Conservation (phyloP, 169 alveolate species). For the Cryptosporidium sp. region DNA sequence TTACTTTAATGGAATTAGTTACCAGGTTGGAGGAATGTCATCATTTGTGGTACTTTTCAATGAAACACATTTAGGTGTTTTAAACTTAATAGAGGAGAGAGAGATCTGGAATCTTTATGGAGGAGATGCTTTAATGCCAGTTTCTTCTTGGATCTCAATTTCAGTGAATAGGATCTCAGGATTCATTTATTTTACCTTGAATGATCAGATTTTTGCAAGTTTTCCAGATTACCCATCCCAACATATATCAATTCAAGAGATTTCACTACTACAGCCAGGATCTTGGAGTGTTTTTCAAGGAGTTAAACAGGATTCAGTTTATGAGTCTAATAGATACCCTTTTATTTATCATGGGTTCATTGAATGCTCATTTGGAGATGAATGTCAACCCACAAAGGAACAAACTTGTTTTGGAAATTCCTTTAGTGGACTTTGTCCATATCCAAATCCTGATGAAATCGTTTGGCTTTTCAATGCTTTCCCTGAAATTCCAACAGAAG, state of each 20-base stretch:
- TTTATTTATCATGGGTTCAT: conserved; percentile 56
- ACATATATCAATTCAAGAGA: neutral
- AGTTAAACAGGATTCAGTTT: conserved; percentile 13
- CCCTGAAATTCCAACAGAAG: conserved; percentile 5
- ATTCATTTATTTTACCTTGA: conserved; percentile 33
- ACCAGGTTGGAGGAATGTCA: conserved; percentile 15
- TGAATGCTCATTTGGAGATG: conserved; percentile 48
- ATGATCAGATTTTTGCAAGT: conserved; percentile 54
- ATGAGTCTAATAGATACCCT: conserved; percentile 48
- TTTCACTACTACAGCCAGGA: neutral
- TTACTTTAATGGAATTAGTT: conserved; percentile 37
- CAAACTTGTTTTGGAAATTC: conserved; percentile 42
- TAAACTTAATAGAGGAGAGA: conserved; percentile 21
- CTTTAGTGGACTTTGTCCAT: conserved; percentile 74
- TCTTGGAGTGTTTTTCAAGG: conserved; percentile 71
- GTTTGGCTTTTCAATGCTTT: conserved; percentile 15
- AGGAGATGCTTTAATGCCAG: conserved; percentile 11
- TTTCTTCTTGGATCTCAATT: conserved; percentile 48
- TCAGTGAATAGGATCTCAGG: conserved; percentile 63
- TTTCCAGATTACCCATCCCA: conserved; percentile 71
- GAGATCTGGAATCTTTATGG: conserved; percentile 66
- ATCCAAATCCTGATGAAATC: conserved; percentile 41
- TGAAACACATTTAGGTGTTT: conserved; percentile 44
- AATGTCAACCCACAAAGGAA: neutral
- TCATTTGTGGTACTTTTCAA: conserved; percentile 37